Evolutionary conservation across 306 rosid species (phyloP).

Genomic region (Neltuma alba): DNA sequence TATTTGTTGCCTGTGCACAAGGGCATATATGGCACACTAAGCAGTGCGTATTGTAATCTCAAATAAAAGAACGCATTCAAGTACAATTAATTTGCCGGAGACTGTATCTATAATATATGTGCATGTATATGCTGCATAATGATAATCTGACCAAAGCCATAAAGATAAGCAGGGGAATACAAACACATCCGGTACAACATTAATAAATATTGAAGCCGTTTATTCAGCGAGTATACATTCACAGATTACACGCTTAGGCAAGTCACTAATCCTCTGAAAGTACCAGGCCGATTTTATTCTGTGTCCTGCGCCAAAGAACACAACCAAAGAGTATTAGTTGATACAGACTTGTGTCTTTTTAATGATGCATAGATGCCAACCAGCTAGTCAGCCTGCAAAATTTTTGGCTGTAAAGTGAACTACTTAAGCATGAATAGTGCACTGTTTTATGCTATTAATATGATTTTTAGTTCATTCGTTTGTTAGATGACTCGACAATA

Average conservation of each 20-base stretch:
- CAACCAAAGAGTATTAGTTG: not conserved
- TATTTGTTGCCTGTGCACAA: too few species aligned
- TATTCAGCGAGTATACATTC: not conserved
- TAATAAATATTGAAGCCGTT: not conserved
- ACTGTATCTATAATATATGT: conserved; percentile 3
- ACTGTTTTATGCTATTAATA: too few species aligned
- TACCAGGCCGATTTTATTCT: not conserved
- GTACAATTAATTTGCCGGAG: not conserved
- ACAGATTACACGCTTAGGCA: conserved; percentile 1
- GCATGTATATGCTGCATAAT: too few species aligned
- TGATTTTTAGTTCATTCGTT: too few species aligned
- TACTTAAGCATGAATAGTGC: too few species aligned
- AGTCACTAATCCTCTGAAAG: not conserved
- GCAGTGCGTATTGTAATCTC: too few species aligned
- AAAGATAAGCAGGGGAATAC: too few species aligned
- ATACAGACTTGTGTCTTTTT: not conserved
- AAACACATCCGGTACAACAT: not conserved
- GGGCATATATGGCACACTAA: too few species aligned
- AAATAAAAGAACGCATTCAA: conserved; percentile 14
- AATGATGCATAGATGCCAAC: not conserved
- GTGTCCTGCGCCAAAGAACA: not conserved
- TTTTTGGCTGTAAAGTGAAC: not conserved
- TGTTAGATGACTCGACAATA: too few species aligned
- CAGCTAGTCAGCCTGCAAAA: not conserved
- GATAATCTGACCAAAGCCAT: too few species aligned